phyloP scores from a whole-genome alignment of 148 eudicot genomes.

The Dianthus caryophyllus region DNA sequence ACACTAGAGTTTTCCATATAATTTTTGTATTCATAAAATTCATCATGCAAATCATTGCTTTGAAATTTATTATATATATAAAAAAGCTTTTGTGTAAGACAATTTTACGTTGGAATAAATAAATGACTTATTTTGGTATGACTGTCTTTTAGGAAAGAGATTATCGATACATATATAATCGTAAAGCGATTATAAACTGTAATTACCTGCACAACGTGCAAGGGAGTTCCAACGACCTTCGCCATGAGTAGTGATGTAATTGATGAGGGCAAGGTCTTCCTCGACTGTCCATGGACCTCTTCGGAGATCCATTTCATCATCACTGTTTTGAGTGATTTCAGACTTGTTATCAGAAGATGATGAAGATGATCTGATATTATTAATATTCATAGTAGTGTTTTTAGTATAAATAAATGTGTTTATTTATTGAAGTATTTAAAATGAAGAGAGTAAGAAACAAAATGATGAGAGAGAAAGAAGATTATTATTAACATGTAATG shows the following conservation, averaged over 20 bases:
- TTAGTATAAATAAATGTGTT: slow-evolving; percentile 14
- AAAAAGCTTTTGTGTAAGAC: too few species aligned
- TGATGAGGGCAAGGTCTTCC: slow-evolving; percentile 73
- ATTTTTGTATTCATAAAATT: not conserved
- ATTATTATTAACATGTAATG: slow-evolving; percentile 13
- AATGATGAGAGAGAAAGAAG: slow-evolving; percentile 24
- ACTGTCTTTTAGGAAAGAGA: too few species aligned
- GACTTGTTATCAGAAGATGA: slow-evolving; percentile 1
- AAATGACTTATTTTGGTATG: too few species aligned
- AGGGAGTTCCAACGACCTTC: slow-evolving; percentile 98
- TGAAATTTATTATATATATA: not conserved
- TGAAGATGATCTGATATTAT: slow-evolving; percentile 9
- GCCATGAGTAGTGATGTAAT: slow-evolving; percentile 67
- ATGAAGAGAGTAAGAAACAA: slow-evolving; percentile 1
- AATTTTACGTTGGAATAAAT: too few species aligned
- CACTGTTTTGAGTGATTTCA: slow-evolving; percentile 16
- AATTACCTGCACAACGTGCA: slow-evolving; percentile 72
- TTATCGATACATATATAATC: too few species aligned
- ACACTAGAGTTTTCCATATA: not conserved
- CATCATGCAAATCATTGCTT: not conserved
- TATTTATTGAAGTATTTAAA: too few species aligned
- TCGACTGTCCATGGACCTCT: slow-evolving; percentile 95
- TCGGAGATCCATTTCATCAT: slow-evolving; percentile 55
- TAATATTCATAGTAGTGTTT: slow-evolving; percentile 24
- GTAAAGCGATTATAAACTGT: too few species aligned